A percentile compares a stretch with the other conserved stretches of the same genome.
phyloP scores from a whole-genome alignment of 805 yeast genomes.

The Sungouiella thailandica region DNA sequence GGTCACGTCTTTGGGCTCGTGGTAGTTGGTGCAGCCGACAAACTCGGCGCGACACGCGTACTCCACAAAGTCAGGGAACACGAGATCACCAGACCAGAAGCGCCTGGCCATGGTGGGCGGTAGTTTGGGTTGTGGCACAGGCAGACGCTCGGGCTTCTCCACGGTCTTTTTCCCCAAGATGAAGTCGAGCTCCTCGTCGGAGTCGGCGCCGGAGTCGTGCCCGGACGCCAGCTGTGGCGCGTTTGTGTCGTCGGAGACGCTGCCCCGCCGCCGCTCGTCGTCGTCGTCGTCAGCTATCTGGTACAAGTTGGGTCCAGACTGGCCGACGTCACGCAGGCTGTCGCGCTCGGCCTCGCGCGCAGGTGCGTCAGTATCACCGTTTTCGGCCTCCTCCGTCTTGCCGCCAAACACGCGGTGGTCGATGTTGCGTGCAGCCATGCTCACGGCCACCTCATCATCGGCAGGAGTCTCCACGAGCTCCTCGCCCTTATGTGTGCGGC shows the following conservation, averaged over 20 bases:
- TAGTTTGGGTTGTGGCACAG: constrained; percentile 2
- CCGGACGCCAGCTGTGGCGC: too few relatives aligned
- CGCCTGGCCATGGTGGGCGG: constrained; percentile 12
- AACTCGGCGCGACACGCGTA: constrained; percentile 36
- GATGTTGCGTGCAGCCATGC: constrained; percentile 27
- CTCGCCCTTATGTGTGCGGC: constrained; percentile 86
- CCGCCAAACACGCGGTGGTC: constrained; percentile 34
- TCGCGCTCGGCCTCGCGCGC: background rate
- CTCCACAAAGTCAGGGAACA: constrained; percentile 46
- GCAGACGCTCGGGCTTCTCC: background rate
- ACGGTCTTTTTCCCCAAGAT: constrained; percentile 19
- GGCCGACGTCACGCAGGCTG: too few relatives aligned
- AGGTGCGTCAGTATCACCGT: too few relatives aligned
- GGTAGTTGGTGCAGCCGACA: constrained; percentile 29
- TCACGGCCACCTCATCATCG: constrained; percentile 21
- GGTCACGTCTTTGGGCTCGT: constrained; percentile 14
- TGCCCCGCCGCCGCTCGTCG: too few relatives aligned
- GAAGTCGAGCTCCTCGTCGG: constrained; percentile 31
- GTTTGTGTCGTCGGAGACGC: too few relatives aligned
- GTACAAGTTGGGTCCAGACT: constrained; percentile 5
- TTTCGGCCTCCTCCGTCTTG: too few relatives aligned
- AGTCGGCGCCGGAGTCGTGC: constrained; percentile 4
- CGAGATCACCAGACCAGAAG: constrained; percentile 45
- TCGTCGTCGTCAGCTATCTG: constrained; percentile 24
- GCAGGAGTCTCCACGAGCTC: constrained; percentile 56